Evolutionary conservation across 2,329 filamentous ascomycete species (phyloP).

Genomic region (Aspergillus quadricinctus): DNA sequence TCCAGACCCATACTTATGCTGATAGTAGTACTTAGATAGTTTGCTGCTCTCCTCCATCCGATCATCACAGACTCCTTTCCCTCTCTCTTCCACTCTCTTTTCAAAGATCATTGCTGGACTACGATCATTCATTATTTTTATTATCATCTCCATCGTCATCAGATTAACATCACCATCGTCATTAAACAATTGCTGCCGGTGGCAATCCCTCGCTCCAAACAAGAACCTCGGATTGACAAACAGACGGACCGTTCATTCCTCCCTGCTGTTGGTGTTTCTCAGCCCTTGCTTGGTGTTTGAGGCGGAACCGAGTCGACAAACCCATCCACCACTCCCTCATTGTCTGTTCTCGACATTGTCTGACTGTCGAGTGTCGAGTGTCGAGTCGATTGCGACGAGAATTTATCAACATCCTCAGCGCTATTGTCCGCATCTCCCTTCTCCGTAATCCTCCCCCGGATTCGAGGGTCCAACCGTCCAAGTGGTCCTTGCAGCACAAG

Average conservation of each 20-base stretch:
- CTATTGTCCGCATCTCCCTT: neutral
- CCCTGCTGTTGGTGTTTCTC: slow-evolving; percentile 5
- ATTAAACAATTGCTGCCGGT: slow-evolving; percentile 26
- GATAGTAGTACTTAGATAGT: neutral
- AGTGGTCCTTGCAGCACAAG: neutral
- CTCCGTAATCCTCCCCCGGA: neutral
- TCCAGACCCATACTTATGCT: neutral
- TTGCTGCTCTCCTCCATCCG: neutral
- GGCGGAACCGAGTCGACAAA: neutral
- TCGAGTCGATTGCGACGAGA: neutral
- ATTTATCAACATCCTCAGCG: neutral
- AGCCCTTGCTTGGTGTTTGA: slow-evolving; percentile 16
- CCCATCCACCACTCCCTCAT: neutral
- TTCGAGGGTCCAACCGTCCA: neutral
- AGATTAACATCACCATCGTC: slow-evolving; percentile 2
- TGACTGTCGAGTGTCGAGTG: neutral
- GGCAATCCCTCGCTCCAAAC: slow-evolving; percentile 22
- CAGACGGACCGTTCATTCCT: slow-evolving; percentile 11
- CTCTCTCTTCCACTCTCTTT: neutral
- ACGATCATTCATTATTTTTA: slow-evolving; percentile 5
- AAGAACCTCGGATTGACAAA: neutral
- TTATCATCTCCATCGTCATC: slow-evolving; percentile 1
- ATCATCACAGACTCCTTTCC: neutral
- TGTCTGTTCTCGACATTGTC: neutral
- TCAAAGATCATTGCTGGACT: slow-evolving; percentile 2